A percentile compares a stretch with the other conserved stretches of the same genome.
These are phyloP conservation scores for Calonectria fujianensis DNA, from an alignment of 2,329 filamentous ascomycete species.

Conservation along the genomic window DNA sequence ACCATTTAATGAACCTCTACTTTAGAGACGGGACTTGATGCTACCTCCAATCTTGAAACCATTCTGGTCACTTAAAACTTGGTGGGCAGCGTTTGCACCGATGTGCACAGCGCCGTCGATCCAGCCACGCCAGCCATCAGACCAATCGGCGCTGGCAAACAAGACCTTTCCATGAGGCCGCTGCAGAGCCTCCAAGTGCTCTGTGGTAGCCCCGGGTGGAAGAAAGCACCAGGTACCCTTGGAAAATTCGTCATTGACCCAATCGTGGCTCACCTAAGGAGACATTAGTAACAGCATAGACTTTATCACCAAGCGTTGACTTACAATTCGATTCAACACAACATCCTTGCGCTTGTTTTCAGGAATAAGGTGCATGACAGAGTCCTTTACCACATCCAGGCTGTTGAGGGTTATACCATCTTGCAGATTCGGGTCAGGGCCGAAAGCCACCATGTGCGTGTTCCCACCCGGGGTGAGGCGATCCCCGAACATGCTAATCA, in stretches of 20 bases:
- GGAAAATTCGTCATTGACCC: constrained; percentile 22
- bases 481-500: constrained; percentile 35
- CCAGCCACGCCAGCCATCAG: constrained; percentile 37
- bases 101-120: constrained; percentile 37
- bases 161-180: constrained; percentile 28
- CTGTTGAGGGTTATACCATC: constrained; percentile 15
- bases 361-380: constrained; percentile 22
- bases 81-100: constrained; percentile 27
- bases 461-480: constrained; percentile 29
- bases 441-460: constrained; percentile 37
- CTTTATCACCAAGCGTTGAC: not conserved
- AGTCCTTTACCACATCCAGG: constrained; percentile 6
- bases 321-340: constrained; percentile 33
- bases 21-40: constrained; percentile 4
- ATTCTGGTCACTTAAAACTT: not conserved
- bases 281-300: not conserved
- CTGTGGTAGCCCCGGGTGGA: constrained; percentile 11
- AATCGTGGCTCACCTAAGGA: constrained; percentile 8
- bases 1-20: not conserved
- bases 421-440: constrained; percentile 24
- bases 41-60: not conserved
- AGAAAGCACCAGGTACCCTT: constrained; percentile 13
- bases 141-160: constrained; percentile 38
- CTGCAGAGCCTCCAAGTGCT: constrained; percentile 30
- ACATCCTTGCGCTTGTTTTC: constrained; percentile 1